Evolutionary conservation across 495 filamentous ascomycete species (phyloP).

Genomic region (Stereocaulon alpinum): DNA sequence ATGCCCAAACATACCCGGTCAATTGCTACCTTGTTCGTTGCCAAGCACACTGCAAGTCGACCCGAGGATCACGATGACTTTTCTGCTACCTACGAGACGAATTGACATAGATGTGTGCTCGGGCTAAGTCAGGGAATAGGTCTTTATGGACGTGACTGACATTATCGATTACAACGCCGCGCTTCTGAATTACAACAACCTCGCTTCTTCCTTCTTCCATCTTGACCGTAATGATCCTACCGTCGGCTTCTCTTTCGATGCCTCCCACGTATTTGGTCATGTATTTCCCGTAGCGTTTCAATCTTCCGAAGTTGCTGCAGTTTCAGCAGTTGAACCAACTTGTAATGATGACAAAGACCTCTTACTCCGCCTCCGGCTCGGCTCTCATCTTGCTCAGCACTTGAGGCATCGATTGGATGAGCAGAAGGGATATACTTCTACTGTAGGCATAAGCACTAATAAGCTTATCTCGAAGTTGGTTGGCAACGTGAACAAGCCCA

Average conservation of each 20-base stretch:
- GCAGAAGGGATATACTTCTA: slow-evolving; percentile 73
- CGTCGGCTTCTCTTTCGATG: slow-evolving; percentile 68
- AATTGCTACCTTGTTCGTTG: neutral
- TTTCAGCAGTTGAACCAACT: neutral
- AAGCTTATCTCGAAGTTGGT: slow-evolving; percentile 79
- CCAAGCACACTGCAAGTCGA: neutral
- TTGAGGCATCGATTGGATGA: slow-evolving; percentile 62
- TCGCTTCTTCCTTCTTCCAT: slow-evolving; percentile 65
- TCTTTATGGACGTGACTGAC: slow-evolving; percentile 72
- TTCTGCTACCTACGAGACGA: neutral
- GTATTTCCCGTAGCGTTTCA: slow-evolving; percentile 40
- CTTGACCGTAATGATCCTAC: slow-evolving; percentile 67
- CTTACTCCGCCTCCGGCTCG: slow-evolving; percentile 49
- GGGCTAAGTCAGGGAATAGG: slow-evolving; percentile 26
- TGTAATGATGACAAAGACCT: slow-evolving; percentile 24
- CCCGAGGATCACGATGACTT: neutral
- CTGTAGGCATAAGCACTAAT: slow-evolving; percentile 78
- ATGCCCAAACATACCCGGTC: neutral
- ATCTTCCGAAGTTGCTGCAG: neutral
- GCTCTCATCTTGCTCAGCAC: slow-evolving; percentile 63
- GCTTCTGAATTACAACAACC: slow-evolving; percentile 55
- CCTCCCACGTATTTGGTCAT: slow-evolving; percentile 47
- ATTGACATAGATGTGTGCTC: neutral
- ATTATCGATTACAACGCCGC: slow-evolving; percentile 69
- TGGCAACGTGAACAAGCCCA: slow-evolving; percentile 76